phyloP scores from a whole-genome alignment of 257 asterid genomes.

The Scutellaria baicalensis region DNA sequence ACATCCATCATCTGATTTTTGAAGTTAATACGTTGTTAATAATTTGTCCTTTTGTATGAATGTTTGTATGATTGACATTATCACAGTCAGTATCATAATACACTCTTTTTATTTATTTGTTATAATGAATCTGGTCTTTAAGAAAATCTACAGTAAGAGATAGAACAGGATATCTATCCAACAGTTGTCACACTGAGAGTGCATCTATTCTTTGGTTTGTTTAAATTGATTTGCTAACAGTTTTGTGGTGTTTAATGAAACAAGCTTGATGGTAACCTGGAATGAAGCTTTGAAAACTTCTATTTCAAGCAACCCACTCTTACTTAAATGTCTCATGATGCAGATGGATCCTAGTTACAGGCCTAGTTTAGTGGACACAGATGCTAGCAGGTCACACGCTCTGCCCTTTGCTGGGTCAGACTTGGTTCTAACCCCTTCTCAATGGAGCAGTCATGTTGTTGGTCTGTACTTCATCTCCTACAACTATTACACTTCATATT shows the following conservation, averaged over 20 bases:
- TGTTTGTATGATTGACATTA: neutral
- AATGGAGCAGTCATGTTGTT: slow-evolving; percentile 91
- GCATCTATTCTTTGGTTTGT: neutral
- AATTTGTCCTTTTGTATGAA: neutral
- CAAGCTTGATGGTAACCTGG: neutral
- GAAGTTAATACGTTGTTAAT: neutral
- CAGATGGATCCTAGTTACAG: slow-evolving; percentile 89
- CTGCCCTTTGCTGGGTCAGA: slow-evolving; percentile 97
- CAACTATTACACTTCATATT: slow-evolving; percentile 1
- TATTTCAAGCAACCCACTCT: slow-evolving; percentile 7
- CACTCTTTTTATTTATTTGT: neutral
- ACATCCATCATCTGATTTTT: neutral
- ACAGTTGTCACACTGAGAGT: neutral
- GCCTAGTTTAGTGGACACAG: slow-evolving; percentile 57
- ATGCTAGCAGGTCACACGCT: slow-evolving; percentile 35
- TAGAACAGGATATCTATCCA: neutral
- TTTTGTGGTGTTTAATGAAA: slow-evolving; percentile 5
- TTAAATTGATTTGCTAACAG: neutral
- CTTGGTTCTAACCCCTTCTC: slow-evolving; percentile 84
- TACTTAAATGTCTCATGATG: slow-evolving; percentile 29
- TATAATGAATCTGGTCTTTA: neutral
- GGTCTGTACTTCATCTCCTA: slow-evolving; percentile 44
- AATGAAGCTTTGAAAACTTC: neutral
- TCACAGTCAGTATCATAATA: neutral
- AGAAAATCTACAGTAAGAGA: neutral